Conservation (phyloP, 345 rosid species). For the Cardiospermum halicacabum region DNA sequence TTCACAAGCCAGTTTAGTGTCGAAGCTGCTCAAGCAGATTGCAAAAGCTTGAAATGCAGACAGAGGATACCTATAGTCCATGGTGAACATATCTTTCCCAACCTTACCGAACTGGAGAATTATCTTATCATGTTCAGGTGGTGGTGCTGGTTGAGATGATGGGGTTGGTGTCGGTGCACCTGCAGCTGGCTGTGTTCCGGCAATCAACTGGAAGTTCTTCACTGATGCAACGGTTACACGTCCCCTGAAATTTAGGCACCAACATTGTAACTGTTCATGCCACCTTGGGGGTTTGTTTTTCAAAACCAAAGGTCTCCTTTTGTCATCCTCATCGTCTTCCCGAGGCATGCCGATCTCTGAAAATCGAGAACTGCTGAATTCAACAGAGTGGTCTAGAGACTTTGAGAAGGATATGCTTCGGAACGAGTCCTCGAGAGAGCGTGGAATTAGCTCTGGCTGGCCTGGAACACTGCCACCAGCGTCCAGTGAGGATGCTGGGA, state of each 20-base stretch:
- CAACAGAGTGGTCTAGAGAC: constrained; percentile 39
- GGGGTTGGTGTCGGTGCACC: constrained; percentile 37
- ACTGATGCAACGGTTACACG: constrained; percentile 67
- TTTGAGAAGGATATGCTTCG: constrained; percentile 48
- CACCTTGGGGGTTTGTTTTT: constrained; percentile 70
- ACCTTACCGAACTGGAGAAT: constrained; percentile 97
- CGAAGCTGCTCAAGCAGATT: constrained; percentile 98
- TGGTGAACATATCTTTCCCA: constrained; percentile 94
- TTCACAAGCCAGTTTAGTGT: constrained; percentile 98
- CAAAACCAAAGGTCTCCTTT: constrained; percentile 39
- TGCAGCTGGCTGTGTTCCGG: constrained; percentile 35
- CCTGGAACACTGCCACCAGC: constrained; percentile 52
- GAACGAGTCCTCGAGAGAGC: constrained; percentile 42
- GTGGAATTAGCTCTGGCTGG: constrained; percentile 48
- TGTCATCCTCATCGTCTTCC: constrained; percentile 23
- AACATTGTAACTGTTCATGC: constrained; percentile 66
- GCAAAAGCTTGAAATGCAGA: constrained; percentile 99
- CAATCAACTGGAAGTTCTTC: constrained; percentile 62
- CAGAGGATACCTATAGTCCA: constrained; percentile 93
- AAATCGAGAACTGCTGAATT: constrained; percentile 53
- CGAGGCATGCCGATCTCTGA: constrained; percentile 23
- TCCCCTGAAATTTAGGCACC: constrained; percentile 64
- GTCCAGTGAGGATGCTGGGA: constrained; percentile 50
- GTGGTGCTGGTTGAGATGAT: constrained; percentile 37
- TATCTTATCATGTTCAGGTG: constrained; percentile 71